phyloP scores from a whole-genome alignment of 2,329 filamentous ascomycete species.

The Periglandula ipomoeae region DNA sequence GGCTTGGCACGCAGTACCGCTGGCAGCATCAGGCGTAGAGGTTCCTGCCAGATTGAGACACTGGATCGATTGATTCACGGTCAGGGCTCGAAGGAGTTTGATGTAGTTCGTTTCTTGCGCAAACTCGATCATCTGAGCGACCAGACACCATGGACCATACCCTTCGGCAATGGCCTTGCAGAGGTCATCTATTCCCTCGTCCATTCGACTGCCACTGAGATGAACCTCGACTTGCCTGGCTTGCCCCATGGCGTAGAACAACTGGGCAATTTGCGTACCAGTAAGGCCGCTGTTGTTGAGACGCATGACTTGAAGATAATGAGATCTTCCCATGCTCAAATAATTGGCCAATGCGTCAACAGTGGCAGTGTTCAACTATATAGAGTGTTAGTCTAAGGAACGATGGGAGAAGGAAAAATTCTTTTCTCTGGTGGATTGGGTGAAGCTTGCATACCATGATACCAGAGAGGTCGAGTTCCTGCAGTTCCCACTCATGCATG shows the following conservation, averaged over 20 bases:
- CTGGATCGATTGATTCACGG: constrained; percentile 39
- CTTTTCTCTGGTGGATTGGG: not conserved
- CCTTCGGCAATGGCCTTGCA: constrained; percentile 37
- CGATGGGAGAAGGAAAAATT: not conserved
- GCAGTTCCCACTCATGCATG: constrained; percentile 35
- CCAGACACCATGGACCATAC: constrained; percentile 39
- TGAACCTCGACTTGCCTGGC: constrained; percentile 38
- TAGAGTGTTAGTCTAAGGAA: not conserved
- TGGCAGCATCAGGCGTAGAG: constrained; percentile 36
- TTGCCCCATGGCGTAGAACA: constrained; percentile 42
- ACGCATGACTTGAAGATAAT: constrained; percentile 32
- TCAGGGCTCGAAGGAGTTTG: constrained; percentile 39
- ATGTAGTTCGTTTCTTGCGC: constrained; percentile 41
- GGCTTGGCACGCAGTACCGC: constrained; percentile 36
- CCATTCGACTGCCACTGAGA: constrained; percentile 43
- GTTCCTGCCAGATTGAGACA: constrained; percentile 47
- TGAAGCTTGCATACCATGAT: constrained; percentile 32
- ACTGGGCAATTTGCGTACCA: constrained; percentile 37
- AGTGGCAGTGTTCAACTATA: constrained; percentile 40
- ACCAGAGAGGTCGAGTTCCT: constrained; percentile 45
- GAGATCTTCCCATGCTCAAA: constrained; percentile 29
- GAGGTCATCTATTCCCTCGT: constrained; percentile 41
- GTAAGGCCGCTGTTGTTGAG: constrained; percentile 45
- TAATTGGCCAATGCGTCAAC: constrained; percentile 37
- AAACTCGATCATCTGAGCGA: constrained; percentile 51